phyloP scores from a whole-genome alignment of 176 grass and related monocot species.

The Bromus sterilis region DNA sequence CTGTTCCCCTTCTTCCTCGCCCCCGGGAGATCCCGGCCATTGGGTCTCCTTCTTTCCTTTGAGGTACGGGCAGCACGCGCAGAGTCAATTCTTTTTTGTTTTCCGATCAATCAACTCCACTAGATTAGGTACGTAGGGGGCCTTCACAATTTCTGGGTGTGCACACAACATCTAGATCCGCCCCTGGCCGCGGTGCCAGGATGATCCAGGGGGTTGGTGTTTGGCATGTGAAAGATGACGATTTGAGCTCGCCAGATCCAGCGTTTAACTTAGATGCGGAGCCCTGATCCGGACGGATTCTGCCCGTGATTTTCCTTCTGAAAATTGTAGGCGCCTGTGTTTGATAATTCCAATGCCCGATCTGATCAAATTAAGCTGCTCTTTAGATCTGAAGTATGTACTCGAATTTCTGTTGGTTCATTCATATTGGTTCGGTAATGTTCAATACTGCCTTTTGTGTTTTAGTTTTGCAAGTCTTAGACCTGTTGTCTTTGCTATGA shows the following conservation, averaged over 20 bases:
- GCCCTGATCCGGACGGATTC: not conserved
- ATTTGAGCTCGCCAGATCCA: not conserved
- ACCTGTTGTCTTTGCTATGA: not conserved
- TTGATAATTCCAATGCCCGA: not conserved
- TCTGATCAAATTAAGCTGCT: no score
- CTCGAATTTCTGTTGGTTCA: not conserved
- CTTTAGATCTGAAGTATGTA: not conserved
- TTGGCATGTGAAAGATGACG: not conserved
- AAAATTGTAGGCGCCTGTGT: not conserved
- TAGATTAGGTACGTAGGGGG: not conserved
- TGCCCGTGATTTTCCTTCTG: not conserved
- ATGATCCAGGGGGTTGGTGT: not conserved
- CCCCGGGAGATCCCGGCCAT: not conserved
- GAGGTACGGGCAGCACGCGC: not conserved
- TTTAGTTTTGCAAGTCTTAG: not conserved
- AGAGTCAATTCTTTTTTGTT: not conserved
- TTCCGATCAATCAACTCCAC: not conserved
- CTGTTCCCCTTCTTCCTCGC: not conserved
- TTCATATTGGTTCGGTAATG: not conserved
- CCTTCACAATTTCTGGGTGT: not conserved
- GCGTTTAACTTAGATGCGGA: not conserved
- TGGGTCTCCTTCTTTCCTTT: not conserved
- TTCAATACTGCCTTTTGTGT: not conserved
- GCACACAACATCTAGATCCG: not conserved
- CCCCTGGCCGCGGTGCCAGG: not conserved